These are phyloP conservation scores for Ziziphus jujuba DNA, from an alignment of 306 rosid species.

Conservation along the genomic window DNA sequence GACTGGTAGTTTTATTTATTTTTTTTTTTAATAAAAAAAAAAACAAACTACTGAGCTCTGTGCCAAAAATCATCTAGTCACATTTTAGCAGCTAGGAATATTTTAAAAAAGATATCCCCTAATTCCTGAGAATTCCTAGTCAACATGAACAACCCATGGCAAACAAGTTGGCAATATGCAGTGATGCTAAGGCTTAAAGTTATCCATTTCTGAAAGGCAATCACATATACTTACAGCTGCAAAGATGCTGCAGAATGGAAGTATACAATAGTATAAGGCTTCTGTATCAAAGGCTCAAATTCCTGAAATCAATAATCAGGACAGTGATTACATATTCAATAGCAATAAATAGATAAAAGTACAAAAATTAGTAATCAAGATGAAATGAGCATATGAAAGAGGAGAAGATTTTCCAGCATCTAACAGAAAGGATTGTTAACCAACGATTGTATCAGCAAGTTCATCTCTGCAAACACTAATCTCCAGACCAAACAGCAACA, in stretches of 20 bases:
- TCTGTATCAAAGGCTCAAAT: conserved; percentile 94
- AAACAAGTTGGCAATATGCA: background rate
- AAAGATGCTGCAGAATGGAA: conserved; percentile 97
- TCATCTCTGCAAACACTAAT: background rate
- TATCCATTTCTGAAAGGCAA: conserved; percentile 19
- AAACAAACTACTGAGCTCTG: no score
- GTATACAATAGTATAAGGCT: conserved; percentile 88
- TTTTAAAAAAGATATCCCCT: background rate
- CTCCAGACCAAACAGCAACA: conserved; percentile 16
- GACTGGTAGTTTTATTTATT: no score
- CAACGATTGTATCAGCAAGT: conserved; percentile 3
- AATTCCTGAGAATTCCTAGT: background rate
- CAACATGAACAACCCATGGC: background rate
- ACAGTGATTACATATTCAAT: background rate
- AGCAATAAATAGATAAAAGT: background rate
- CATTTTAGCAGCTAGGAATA: background rate
- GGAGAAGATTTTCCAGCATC: background rate
- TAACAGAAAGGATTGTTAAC: background rate
- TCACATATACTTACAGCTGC: conserved; percentile 68
- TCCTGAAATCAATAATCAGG: conserved; percentile 58
- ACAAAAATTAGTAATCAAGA: no score
- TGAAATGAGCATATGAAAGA: conserved; percentile 10
- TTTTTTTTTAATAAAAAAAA: no score
- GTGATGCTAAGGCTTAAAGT: background rate
- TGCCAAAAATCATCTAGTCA: background rate